Base-by-base conservation (phyloP, 2,329 filamentous ascomycete genomes). In the Xylaria sp. region DNA sequence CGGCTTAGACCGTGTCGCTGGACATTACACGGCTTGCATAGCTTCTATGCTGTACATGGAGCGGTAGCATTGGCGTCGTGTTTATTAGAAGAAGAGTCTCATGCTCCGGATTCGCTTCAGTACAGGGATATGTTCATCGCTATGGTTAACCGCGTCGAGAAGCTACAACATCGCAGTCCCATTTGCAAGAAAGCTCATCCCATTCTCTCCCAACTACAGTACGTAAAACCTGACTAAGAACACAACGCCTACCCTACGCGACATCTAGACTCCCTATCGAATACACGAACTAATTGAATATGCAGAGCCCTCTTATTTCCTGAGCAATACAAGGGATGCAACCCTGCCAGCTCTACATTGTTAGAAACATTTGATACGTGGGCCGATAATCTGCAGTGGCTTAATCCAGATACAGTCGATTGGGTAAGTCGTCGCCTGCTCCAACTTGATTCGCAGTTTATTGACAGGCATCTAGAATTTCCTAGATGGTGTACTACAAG, bases 171-270 rank as follows among this genome's bases (percentile, higher is more conserved):
- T 12, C 56, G 56, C 23, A 63, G 61, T 33, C 49, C 56, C 14
- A 63, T 63, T 14, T 60, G 61, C 38, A 38, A 45, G 45, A 63
- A 63, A 60, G 61, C 61, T 28, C 49, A 60, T 31, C 61, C 61
- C 28, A 63, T 63, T 15, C 61, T 63, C 33, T 56, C 56, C n/a
- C 61, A 63, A 19, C 40, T 63, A 46, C 61, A 63, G 61, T 63
- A 46, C 2, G 56, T 51, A 17, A 12, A 8, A 37, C 25, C n/a
- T 15, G 3, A 2, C n/a, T 14, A 38, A 11, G 12, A 43, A 43
- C 17, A 1, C 42, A 4, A 19, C n/a, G n/a, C n/a, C n/a, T n/a
- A n/a, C n/a, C n/a, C n/a, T n/a, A n/a, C n/a, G n/a, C n/a, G n/a
- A n/a, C n/a, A n/a, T n/a, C n/a, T 31, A 9, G 28, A 31, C 28